Percentiles rank a stretch among this genome's conserved stretches.
Evolutionary conservation across 257 asterid genomes (phyloP).

Genomic region (Solanum sitiens): DNA sequence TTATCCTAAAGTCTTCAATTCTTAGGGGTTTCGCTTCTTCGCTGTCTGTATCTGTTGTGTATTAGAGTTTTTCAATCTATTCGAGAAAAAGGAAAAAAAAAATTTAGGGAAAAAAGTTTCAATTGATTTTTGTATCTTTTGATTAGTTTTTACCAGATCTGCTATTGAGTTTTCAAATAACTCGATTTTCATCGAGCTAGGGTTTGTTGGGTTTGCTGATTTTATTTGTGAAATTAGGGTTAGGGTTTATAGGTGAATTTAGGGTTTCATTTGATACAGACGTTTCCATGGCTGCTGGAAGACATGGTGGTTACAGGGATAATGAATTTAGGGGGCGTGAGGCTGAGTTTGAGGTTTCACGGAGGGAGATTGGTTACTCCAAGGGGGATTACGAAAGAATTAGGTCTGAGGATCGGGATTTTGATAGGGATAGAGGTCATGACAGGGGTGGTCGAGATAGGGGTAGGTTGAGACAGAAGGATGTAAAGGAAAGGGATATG

Average conservation of each 20-base stretch:
- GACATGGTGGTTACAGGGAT: conserved; percentile 58
- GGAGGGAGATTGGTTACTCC: neutral
- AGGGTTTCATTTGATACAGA: neutral
- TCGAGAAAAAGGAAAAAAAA: neutral
- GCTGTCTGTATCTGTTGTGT: neutral
- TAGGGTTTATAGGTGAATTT: conserved; percentile 10
- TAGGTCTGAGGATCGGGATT: conserved; percentile 31
- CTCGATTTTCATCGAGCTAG: neutral
- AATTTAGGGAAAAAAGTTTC: neutral
- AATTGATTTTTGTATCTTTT: neutral
- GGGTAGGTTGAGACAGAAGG: conserved; percentile 49
- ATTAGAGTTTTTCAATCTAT: neutral
- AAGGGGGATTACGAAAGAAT: conserved; percentile 42
- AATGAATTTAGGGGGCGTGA: conserved; percentile 31
- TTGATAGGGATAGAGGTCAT: conserved; percentile 16
- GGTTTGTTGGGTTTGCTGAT: neutral
- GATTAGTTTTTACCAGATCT: neutral
- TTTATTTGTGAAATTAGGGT: neutral
- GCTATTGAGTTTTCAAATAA: neutral
- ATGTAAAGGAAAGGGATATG: conserved; percentile 39
- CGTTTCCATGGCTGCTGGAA: conserved; percentile 60
- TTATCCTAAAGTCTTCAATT: neutral
- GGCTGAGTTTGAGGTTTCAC: neutral
- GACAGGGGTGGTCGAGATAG: conserved; percentile 25
- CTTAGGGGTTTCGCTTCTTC: neutral